Conservation (phyloP, 371 early-diverging fungal species). For the Mucor mucedo region DNA sequence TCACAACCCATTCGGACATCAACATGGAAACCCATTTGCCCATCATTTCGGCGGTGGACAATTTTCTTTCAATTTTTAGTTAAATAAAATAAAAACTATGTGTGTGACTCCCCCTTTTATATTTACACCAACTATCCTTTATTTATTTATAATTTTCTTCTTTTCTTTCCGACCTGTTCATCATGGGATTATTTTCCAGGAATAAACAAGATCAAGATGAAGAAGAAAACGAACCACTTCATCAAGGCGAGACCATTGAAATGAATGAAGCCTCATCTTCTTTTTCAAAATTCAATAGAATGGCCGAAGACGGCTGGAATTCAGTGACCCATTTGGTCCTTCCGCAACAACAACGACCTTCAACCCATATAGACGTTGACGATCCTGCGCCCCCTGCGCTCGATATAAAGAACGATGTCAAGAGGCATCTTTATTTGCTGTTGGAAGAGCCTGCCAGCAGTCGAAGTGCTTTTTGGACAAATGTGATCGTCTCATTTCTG, state of each 20-base stretch:
- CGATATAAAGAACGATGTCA: constrained; percentile 45
- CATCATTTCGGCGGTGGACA: constrained; percentile 56
- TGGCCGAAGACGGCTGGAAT: constrained; percentile 35
- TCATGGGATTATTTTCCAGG: constrained; percentile 28
- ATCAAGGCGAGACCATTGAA: constrained; percentile 30
- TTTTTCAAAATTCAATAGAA: constrained; percentile 12
- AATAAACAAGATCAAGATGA: constrained; percentile 18
- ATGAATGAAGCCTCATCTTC: constrained; percentile 22
- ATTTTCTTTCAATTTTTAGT: constrained; percentile 31
- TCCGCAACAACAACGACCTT: constrained; percentile 11
- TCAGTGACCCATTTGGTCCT: constrained; percentile 28
- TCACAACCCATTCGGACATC: constrained; percentile 58
- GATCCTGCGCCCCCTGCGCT: constrained; percentile 16
- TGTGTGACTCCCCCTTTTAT: neutral
- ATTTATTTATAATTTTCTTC: neutral
- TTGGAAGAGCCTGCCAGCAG: constrained; percentile 75
- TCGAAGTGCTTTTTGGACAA: constrained; percentile 72
- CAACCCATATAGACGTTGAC: constrained; percentile 22
- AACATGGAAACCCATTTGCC: constrained; percentile 59
- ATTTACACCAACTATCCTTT: neutral
- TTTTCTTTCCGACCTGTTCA: neutral
- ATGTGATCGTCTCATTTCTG: constrained; percentile 75
- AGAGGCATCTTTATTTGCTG: constrained; percentile 66
- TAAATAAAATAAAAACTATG: constrained; percentile 1
- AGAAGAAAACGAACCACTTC: constrained; percentile 33